Evolutionary conservation across 257 asterid species (phyloP).

Genomic region (Capsicum baccatum): DNA sequence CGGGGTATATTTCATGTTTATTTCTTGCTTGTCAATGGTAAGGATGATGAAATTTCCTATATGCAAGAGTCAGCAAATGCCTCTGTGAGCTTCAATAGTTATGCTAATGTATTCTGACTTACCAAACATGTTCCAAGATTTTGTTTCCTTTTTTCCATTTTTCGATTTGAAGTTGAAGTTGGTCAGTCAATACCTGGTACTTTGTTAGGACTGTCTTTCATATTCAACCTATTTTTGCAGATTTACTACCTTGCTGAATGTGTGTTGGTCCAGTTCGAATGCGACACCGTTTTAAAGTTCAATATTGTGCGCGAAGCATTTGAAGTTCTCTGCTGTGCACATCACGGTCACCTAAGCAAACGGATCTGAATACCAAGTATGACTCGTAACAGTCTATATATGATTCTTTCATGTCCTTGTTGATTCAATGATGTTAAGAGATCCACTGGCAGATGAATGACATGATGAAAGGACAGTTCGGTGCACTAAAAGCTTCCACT

Average conservation of each 20-base stretch:
- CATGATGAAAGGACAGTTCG: neutral
- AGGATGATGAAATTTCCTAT: neutral
- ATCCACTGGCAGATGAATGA: neutral
- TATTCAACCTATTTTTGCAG: neutral
- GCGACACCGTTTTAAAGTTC: too few relatives aligned
- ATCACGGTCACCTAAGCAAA: neutral
- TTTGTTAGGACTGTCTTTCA: neutral
- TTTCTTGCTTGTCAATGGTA: neutral
- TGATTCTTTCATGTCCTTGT: neutral
- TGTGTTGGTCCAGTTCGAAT: neutral
- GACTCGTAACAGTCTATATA: neutral
- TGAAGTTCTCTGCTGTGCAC: neutral
- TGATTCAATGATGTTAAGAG: neutral
- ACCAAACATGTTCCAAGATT: neutral
- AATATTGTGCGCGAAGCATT: neutral
- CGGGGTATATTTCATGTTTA: neutral
- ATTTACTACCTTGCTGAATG: neutral
- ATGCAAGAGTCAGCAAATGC: slow-evolving; percentile 5
- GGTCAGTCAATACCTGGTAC: neutral
- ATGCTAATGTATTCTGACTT: slow-evolving; percentile 14
- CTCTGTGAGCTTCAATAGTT: slow-evolving; percentile 2
- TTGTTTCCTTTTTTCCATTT: neutral
- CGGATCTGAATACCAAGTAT: neutral
- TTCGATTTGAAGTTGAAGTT: neutral
- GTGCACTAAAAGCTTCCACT: too few relatives aligned